These are phyloP conservation scores for Saccharomycopsis amapae DNA, from an alignment of 805 yeast genomes.

Conservation along the genomic window DNA sequence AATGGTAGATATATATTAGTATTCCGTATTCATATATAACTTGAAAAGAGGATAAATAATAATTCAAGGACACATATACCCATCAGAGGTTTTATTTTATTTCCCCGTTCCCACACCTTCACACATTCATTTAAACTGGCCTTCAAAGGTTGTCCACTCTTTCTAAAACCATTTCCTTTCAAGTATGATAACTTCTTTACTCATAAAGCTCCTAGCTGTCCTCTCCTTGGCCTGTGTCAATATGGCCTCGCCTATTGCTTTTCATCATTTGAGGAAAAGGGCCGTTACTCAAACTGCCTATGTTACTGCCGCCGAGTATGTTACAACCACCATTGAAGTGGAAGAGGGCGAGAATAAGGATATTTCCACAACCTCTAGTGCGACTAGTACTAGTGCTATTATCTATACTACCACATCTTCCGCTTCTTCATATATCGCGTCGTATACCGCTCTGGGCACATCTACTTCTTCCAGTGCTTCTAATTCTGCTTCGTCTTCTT, in stretches of 20 bases:
- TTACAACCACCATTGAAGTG: conserved; percentile 1
- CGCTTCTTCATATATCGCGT: conserved; percentile 61
- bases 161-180: not conserved
- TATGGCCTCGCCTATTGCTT: conserved; percentile 5
- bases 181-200: conserved; percentile 1
- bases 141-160: conserved; percentile 3
- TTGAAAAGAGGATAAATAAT: no score
- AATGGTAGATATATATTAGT: no score
- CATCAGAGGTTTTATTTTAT: no score
- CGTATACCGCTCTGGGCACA: conserved; percentile 63
- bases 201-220: not conserved
- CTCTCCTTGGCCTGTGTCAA: not conserved
- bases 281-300: conserved; percentile 3
- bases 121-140: not conserved
- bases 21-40: no score
- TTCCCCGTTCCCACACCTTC: no score
- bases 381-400: not conserved
- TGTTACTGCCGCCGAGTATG: conserved; percentile 3
- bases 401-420: conserved; percentile 4
- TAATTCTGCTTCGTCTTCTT: conserved; percentile 1
- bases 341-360: not conserved
- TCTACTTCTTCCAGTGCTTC: conserved; percentile 52
- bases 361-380: not conserved
- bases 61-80: no score
- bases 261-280: conserved; percentile 3